A percentile compares a stretch with the other conserved stretches of the same genome.
These are phyloP conservation scores for Eruca vesicaria DNA, from an alignment of 441 rosid genomes.

Conservation along the genomic window DNA sequence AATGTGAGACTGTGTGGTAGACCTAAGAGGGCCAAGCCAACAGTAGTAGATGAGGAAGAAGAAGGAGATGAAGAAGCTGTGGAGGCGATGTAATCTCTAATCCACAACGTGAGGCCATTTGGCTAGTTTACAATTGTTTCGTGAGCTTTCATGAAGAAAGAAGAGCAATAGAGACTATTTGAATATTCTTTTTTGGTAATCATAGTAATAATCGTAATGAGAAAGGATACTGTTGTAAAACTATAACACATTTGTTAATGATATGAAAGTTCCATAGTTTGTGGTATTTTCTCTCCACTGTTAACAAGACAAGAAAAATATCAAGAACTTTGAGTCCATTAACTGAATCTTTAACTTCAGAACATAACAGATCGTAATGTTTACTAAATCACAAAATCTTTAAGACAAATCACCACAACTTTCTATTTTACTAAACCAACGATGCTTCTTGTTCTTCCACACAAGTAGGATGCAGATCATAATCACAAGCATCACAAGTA, in stretches of 20 bases:
- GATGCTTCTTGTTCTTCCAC: constrained; percentile 38
- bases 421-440: constrained; percentile 5
- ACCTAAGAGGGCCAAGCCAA: constrained; percentile 58
- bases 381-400: constrained; percentile 11
- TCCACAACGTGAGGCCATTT: constrained; percentile 3
- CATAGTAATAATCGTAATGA: constrained; percentile 20
- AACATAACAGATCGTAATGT: constrained; percentile 8
- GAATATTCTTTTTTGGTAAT: constrained; percentile 21
- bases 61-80: constrained; percentile 41
- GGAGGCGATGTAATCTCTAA: constrained; percentile 37
- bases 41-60: constrained; percentile 42
- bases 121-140: constrained; percentile 1
- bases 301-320: no score
- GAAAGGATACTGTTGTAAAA: constrained; percentile 22
- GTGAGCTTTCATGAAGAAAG: constrained; percentile 10
- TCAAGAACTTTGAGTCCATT: no score
- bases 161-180: constrained; percentile 19
- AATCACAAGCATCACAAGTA: constrained; percentile 69
- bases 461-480: constrained; percentile 81
- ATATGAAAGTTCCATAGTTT: constrained; percentile 14
- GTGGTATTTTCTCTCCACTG: no score
- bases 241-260: constrained; percentile 13
- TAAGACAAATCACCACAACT: constrained; percentile 7
- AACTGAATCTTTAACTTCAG: not conserved
- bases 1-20: constrained; percentile 65